Conservation (phyloP, 352 stramenopile species). For the Phytopythium montanum region DNA sequence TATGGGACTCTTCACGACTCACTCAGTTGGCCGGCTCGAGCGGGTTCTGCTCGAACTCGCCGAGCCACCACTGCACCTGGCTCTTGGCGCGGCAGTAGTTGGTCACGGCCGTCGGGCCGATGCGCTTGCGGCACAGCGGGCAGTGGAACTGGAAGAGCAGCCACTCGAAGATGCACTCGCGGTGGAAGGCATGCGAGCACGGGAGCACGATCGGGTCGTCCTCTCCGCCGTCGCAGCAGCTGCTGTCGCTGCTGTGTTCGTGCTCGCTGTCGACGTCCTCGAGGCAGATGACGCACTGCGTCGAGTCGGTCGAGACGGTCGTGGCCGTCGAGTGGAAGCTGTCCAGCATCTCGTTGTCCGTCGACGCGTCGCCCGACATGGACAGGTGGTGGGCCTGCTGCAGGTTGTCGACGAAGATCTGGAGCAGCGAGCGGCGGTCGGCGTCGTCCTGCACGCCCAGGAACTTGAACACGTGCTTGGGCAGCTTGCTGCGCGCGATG, state of each 20-base stretch:
- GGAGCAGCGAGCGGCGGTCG: slow-evolving; percentile 57
- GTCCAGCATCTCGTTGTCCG: slow-evolving; percentile 11
- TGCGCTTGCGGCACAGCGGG: slow-evolving; percentile 52
- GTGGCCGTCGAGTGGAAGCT: slow-evolving; percentile 30
- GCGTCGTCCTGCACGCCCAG: slow-evolving; percentile 43
- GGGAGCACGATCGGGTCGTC: slow-evolving; percentile 35
- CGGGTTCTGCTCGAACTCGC: slow-evolving; percentile 55
- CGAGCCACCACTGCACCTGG: slow-evolving; percentile 65
- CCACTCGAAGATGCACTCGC: slow-evolving; percentile 74
- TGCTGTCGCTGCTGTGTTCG: slow-evolving; percentile 13
- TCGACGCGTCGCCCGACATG: slow-evolving; percentile 12
- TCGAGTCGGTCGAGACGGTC: slow-evolving; percentile 29
- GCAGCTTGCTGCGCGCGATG: slow-evolving; percentile 40
- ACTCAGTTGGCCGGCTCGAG: slow-evolving; percentile 15
- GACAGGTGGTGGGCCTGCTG: slow-evolving; percentile 31
- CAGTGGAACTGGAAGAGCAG: slow-evolving; percentile 70
- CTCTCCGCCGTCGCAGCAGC: slow-evolving; percentile 15
- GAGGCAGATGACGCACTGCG: slow-evolving; percentile 50
- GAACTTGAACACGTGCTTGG: slow-evolving; percentile 54
- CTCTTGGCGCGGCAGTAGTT: slow-evolving; percentile 59
- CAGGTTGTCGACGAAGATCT: slow-evolving; percentile 70
- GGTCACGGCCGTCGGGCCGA: slow-evolving; percentile 46
- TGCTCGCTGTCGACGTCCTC: slow-evolving; percentile 35
- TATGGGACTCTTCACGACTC: neutral
- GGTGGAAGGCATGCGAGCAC: slow-evolving; percentile 69